Evolutionary conservation across 2,329 filamentous ascomycete genomes (phyloP), one percentile per base, ranked within the genome.

Genomic region (Macrophomina phaseolina): DNA sequence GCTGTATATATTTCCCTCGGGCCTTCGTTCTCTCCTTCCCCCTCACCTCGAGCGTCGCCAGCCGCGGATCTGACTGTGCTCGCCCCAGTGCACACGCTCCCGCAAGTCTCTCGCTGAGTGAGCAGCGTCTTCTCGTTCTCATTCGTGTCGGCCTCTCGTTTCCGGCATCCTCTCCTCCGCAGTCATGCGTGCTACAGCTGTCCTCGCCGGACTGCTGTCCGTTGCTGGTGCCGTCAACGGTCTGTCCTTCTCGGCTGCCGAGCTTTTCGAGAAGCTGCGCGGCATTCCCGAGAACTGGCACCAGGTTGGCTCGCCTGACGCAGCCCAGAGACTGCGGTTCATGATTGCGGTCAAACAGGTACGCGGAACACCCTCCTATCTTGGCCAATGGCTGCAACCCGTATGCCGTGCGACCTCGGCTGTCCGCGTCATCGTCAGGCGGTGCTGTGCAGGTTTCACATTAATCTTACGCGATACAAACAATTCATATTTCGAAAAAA

Each of bases 311-410:
- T 71, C 71, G 32, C 77, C 77, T 4, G 70, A 74, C 34, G 72
- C 72, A 28, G 68, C 72, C 63, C 71, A 71, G 62, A 75, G 75
- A 67, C 69, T 80, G 55, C 76, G 75, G 38, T 79, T 80, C 69
- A 76, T 77, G 70, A 77, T 80, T 70, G 78, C 76, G 18, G 72
- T 80, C 11, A 75, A 74, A 64, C 76, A 77, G 72, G 78, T 79
- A 69, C 68, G 74, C 45, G 58, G 51, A 62, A 62, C 42, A 36
- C 32, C 12, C 6, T 28, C 32, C 45, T 7, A 8, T 46, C 11
- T 38, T 30, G 23, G 38, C 36, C 18, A 51, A 18, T 40, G n/a
- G 34, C 23, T 52, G 32, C 34, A 28, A 18, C 30, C n/a, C 9
- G 30, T 36, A 51, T 32, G 46, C 61, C 46, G 49, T 40, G 46